Evolutionary conservation across 2,329 filamentous ascomycete genomes (phyloP), one percentile per base, ranked within the genome.

Genomic region (Claviceps arundinis): DNA sequence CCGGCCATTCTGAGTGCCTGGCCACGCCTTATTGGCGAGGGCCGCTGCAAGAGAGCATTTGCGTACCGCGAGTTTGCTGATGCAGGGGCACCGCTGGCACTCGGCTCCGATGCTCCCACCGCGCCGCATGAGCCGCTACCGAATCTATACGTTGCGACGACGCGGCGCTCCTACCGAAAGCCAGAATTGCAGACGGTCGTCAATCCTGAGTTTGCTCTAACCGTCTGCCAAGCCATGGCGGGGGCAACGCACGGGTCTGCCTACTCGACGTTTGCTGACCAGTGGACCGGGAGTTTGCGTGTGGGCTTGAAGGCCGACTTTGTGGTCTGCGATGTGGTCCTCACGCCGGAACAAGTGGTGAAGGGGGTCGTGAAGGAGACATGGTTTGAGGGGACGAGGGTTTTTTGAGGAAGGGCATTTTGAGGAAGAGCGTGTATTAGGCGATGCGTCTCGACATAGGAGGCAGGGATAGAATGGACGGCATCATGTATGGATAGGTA

Each of bases 1-100:
- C 81, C 82, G 0, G 77, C 79, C 0, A 80, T 83, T 52, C 65
- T 84, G 3, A 68, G 73, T 30, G 80, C 78, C 0, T 85, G 81
- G 78, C 78, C 78, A 0, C 65, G 69, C 7, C 70, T 84, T 16
- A 65, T 85, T 4, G 80, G 78, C 1, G 61, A 65, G 11, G 65
- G 73, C 16, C 70, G 80, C 1, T 77, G 80, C 65, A 69, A 69
- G 49, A 70, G 80, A 14, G 80, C 79, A 0, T 85, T 84, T 58
- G 77, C 81, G 0, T 84, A 85, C 62, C 71, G 73, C 43, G 80
- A 84, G 47, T 81, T 84, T 38, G 70, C 71, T 2, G 74, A 77
- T 44, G 68, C 68, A 0, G 78, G 78, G 1, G 77, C 79, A 0
- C 61, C 67, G 1, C 62, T 84, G 0, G 78, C 80, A 0, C 69